A percentile compares a stretch with the other conserved stretches of the same genome.
Evolutionary conservation across 2,329 filamentous ascomycete genomes (phyloP).

Genomic region (Camptophora hylomeconis): DNA sequence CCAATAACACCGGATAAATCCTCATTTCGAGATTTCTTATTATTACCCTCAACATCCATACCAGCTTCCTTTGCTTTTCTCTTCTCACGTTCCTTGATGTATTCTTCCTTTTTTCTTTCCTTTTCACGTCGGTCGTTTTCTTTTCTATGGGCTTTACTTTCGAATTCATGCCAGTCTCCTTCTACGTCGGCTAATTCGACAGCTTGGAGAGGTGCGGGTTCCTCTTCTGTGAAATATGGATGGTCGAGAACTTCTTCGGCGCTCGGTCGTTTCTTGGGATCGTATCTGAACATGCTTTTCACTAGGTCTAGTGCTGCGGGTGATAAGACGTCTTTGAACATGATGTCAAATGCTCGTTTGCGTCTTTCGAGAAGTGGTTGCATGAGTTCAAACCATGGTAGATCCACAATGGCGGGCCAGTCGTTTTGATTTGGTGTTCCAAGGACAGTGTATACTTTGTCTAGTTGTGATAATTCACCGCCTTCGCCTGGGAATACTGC

Average conservation of each 20-base stretch:
- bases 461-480: slow-evolving; percentile 87
- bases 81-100: slow-evolving; percentile 37
- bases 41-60: slow-evolving; percentile 1
- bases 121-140: slow-evolving; percentile 62
- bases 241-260: slow-evolving; percentile 77
- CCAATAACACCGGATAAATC: slow-evolving; percentile 3
- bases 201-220: slow-evolving; percentile 63
- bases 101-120: slow-evolving; percentile 34
- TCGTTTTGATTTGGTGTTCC: slow-evolving; percentile 74
- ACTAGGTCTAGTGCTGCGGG: slow-evolving; percentile 74
- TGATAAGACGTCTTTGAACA: slow-evolving; percentile 65
- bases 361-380: slow-evolving; percentile 44
- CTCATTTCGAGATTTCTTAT: slow-evolving; percentile 5
- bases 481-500: slow-evolving; percentile 94
- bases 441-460: slow-evolving; percentile 88
- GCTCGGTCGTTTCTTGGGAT: slow-evolving; percentile 69
- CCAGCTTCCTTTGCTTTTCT: slow-evolving; percentile 27
- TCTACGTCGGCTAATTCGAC: slow-evolving; percentile 70
- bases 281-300: slow-evolving; percentile 73
- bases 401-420: slow-evolving; percentile 83
- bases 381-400: slow-evolving; percentile 93
- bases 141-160: slow-evolving; percentile 85
- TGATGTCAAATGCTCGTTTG: slow-evolving; percentile 53
- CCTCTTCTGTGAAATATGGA: slow-evolving; percentile 74
- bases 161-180: slow-evolving; percentile 98